phyloP scores from a whole-genome alignment of 352 stramenopile species.

The Globisporangium nagaii region DNA sequence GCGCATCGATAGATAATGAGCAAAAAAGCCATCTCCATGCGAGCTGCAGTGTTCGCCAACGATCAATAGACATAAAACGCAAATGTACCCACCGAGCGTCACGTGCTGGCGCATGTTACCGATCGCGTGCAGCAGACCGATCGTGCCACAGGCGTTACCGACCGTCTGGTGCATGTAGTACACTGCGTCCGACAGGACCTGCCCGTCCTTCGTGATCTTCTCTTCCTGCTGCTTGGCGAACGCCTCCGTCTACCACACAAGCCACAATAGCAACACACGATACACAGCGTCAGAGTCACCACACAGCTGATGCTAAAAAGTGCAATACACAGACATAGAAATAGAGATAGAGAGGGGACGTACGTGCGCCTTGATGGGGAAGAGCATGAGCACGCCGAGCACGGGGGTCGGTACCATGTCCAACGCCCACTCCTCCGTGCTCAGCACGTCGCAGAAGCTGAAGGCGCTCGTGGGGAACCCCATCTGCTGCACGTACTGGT shows the following conservation, averaged over 20 bases:
- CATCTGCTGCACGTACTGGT: conserved; percentile 92
- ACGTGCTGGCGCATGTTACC: conserved; percentile 87
- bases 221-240: conserved; percentile 65
- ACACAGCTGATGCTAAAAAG: too few species aligned
- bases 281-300: background rate
- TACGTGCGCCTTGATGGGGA: conserved; percentile 91
- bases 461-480: conserved; percentile 85
- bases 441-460: conserved; percentile 94
- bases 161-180: conserved; percentile 96
- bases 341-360: conserved; percentile 3
- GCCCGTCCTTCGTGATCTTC: conserved; percentile 63
- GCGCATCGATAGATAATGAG: too few species aligned
- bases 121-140: conserved; percentile 93
- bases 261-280: background rate
- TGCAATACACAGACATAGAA: background rate
- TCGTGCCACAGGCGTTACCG: conserved; percentile 95
- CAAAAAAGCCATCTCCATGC: too few species aligned
- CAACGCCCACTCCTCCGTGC: conserved; percentile 95
- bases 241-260: conserved; percentile 58
- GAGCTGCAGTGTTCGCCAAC: background rate
- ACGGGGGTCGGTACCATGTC: conserved; percentile 94
- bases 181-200: conserved; percentile 68
- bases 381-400: conserved; percentile 92
- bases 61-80: background rate
- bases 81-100: conserved; percentile 33